phyloP scores from a whole-genome alignment of 2,329 filamentous ascomycete genomes.

The Fusarium concolor region DNA sequence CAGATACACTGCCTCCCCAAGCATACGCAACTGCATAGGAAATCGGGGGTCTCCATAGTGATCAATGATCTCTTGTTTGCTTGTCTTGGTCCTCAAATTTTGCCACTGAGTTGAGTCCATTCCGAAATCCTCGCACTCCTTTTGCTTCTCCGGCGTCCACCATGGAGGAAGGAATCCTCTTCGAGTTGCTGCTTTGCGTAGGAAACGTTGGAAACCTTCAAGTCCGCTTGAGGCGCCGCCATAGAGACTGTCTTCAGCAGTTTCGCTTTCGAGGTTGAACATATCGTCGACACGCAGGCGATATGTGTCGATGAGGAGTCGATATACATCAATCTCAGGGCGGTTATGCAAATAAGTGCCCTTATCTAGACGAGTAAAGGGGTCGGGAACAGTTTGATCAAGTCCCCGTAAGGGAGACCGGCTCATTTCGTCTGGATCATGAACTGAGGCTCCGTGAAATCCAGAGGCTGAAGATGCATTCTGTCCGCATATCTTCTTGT shows the following conservation, averaged over 20 bases:
- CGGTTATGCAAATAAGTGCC: slow-evolving; percentile 58
- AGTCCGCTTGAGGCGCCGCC: slow-evolving; percentile 37
- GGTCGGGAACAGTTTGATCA: slow-evolving; percentile 45
- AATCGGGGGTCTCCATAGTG: slow-evolving; percentile 58
- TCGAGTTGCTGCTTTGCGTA: slow-evolving; percentile 42
- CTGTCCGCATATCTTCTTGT: slow-evolving; percentile 58
- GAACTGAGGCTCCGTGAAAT: too few relatives aligned
- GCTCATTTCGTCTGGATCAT: neutral
- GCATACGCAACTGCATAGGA: slow-evolving; percentile 63
- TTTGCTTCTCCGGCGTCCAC: slow-evolving; percentile 56
- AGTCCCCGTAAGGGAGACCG: slow-evolving; percentile 47
- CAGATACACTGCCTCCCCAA: slow-evolving; percentile 56
- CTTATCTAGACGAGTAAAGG: slow-evolving; percentile 56
- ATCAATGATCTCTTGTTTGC: slow-evolving; percentile 54
- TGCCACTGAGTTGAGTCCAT: slow-evolving; percentile 47
- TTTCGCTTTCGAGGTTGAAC: slow-evolving; percentile 44
- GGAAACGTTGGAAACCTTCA: slow-evolving; percentile 53
- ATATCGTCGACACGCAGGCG: slow-evolving; percentile 59
- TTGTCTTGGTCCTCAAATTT: slow-evolving; percentile 27
- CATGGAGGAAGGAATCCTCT: slow-evolving; percentile 56
- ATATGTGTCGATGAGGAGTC: slow-evolving; percentile 61
- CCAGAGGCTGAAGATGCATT: slow-evolving; percentile 7
- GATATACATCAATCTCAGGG: slow-evolving; percentile 57
- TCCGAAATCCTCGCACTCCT: slow-evolving; percentile 53
- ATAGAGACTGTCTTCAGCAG: slow-evolving; percentile 48